Evolutionary conservation across 345 rosid genomes (phyloP).

Genomic region (Heritiera fomes): DNA sequence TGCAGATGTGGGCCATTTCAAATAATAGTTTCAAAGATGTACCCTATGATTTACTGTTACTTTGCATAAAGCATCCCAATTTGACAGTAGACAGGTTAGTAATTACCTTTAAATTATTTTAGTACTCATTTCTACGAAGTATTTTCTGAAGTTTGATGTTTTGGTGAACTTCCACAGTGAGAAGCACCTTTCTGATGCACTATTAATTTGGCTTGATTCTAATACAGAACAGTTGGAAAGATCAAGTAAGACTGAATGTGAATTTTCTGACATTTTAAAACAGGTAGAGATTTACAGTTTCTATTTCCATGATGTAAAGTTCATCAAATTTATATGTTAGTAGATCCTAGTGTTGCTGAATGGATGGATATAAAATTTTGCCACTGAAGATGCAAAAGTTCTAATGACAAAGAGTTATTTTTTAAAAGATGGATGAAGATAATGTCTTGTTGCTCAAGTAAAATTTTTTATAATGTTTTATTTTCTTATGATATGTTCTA

Average conservation of each 20-base stretch:
- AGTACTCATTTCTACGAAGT: neutral
- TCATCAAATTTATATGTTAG: neutral
- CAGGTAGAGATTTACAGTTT: conserved; percentile 44
- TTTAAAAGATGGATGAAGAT: neutral
- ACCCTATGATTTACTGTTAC: conserved; percentile 53
- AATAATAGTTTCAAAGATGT: conserved; percentile 45
- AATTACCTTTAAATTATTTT: conserved; percentile 10
- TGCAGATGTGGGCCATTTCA: conserved; percentile 64
- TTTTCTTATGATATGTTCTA: conserved; percentile 12
- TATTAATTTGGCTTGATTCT: conserved; percentile 63
- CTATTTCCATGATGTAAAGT: conserved; percentile 6
- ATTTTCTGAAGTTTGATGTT: conserved; percentile 36
- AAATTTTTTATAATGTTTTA: neutral
- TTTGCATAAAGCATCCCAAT: conserved; percentile 57
- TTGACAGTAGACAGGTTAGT: conserved; percentile 64
- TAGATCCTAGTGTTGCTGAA: neutral
- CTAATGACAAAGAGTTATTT: neutral
- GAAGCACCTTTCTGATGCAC: conserved; percentile 66
- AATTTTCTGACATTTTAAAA: conserved; percentile 43
- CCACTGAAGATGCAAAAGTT: neutral
- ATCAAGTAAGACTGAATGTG: conserved; percentile 30
- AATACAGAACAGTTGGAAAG: conserved; percentile 32
- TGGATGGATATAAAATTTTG: neutral
- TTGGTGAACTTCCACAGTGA: conserved; percentile 55
- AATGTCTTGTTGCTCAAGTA: conserved; percentile 1